Conservation (phyloP, 176 grass and related monocot genomes). For the Areca catechu region DNA sequence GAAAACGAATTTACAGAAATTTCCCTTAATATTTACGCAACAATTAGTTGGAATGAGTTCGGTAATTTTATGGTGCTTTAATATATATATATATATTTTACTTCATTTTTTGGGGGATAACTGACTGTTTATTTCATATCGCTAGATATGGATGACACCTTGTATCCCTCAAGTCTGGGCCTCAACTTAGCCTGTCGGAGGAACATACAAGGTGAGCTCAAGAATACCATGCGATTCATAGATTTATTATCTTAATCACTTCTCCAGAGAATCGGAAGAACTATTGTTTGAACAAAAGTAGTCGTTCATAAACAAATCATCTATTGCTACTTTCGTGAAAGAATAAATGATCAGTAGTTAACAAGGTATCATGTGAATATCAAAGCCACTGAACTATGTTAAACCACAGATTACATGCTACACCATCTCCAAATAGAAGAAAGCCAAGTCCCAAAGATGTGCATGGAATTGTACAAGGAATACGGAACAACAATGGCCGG, state of each 20-base stretch:
- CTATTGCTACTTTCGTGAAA: too few relatives aligned
- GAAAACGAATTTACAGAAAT: not conserved
- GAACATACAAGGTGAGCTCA: constrained; percentile 64
- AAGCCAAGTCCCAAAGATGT: constrained; percentile 63
- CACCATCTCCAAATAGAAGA: constrained; percentile 62
- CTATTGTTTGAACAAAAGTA: too few relatives aligned
- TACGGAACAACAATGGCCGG: constrained; percentile 90
- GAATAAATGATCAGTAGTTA: too few relatives aligned
- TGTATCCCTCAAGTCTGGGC: constrained; percentile 72
- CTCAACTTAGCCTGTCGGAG: constrained; percentile 84
- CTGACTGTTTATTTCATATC: too few relatives aligned
- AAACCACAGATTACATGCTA: constrained; percentile 72
- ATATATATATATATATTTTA: not conserved
- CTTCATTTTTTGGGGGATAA: not conserved
- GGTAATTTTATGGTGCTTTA: not conserved
- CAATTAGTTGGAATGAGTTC: not conserved
- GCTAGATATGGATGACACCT: constrained; percentile 91
- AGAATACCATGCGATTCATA: not conserved
- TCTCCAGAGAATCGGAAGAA: too few relatives aligned
- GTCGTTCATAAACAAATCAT: too few relatives aligned
- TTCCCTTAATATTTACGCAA: not conserved
- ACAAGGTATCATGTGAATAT: too few relatives aligned
- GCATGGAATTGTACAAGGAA: constrained; percentile 83
- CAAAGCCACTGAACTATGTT: too few relatives aligned
- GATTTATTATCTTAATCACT: too few relatives aligned